Percentiles rank a stretch among this genome's conserved stretches.
Conservation (phyloP, 148 eudicot species). For the Beta vulgaris region DNA sequence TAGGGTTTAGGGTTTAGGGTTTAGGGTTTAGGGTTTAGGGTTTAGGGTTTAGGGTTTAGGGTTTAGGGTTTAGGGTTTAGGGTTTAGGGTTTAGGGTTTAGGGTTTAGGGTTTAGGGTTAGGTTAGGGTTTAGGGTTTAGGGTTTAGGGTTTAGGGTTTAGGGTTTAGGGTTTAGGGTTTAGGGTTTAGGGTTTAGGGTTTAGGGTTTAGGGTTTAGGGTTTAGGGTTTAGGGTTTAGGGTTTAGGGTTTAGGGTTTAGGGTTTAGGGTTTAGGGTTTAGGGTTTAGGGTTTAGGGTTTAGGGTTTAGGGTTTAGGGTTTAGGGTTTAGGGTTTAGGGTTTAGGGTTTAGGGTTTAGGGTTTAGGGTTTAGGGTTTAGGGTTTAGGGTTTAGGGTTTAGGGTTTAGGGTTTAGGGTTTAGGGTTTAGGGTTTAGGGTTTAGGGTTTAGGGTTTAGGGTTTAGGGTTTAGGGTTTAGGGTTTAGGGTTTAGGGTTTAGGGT, state of each 20-base stretch:
- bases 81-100: conserved; percentile 28
- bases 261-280: conserved; percentile 27
- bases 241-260: conserved; percentile 27
- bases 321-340: conserved; percentile 35
- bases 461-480: conserved; percentile 17
- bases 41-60: conserved; percentile 30
- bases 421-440: conserved; percentile 32
- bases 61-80: conserved; percentile 29
- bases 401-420: conserved; percentile 22
- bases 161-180: conserved; percentile 28
- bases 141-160: conserved; percentile 26
- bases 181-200: conserved; percentile 29
- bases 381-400: conserved; percentile 27
- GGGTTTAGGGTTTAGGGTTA: conserved; percentile 25
- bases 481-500: conserved; percentile 18
- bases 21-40: conserved; percentile 34
- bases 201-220: conserved; percentile 23
- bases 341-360: conserved; percentile 30
- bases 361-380: conserved; percentile 25
- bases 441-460: conserved; percentile 28
- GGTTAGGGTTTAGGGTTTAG: conserved; percentile 23
- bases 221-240: conserved; percentile 26
- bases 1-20: conserved; percentile 34
- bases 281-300: conserved; percentile 26
- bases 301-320: conserved; percentile 34